A percentile compares a stretch with the other conserved stretches of the same genome.
These are phyloP conservation scores for Sugiyamaella paludigena DNA, from an alignment of 1,139 yeast species.

Conservation along the genomic window DNA sequence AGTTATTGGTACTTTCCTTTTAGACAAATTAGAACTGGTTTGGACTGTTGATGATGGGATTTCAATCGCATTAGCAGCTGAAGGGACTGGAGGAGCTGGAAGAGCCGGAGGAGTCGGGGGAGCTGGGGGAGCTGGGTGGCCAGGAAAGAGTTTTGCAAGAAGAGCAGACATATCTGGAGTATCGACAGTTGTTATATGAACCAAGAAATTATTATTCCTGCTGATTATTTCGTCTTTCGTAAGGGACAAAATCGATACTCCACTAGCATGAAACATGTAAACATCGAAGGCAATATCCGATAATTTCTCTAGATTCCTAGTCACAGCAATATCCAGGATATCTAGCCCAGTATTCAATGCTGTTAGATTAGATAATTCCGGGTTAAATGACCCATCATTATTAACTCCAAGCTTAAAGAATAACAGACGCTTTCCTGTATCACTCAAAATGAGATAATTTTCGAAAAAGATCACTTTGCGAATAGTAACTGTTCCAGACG, in stretches of 20 bases:
- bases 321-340: conserved; percentile 20
- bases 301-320: conserved; percentile 21
- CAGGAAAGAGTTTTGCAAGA: neutral
- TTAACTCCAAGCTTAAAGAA: conserved; percentile 10
- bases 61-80: no score
- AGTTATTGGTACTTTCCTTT: no score
- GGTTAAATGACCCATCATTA: neutral
- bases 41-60: no score
- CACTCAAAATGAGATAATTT: conserved; percentile 5
- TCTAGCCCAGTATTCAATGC: conserved; percentile 14
- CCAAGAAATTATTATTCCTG: neutral
- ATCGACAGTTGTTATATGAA: conserved; percentile 5
- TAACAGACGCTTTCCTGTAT: conserved; percentile 10
- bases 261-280: conserved; percentile 26
- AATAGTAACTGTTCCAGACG: neutral
- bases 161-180: neutral
- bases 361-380: conserved; percentile 9
- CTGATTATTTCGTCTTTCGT: conserved; percentile 13
- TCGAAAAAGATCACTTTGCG: conserved; percentile 6
- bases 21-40: no score
- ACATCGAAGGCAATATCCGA: conserved; percentile 22
- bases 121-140: no score
- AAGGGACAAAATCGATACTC: conserved; percentile 23
- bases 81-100: no score
- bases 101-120: no score